Evolutionary conservation across 1,284 basidiomycete genomes (phyloP).

Genomic region (Lignosus rhinocerotis): DNA sequence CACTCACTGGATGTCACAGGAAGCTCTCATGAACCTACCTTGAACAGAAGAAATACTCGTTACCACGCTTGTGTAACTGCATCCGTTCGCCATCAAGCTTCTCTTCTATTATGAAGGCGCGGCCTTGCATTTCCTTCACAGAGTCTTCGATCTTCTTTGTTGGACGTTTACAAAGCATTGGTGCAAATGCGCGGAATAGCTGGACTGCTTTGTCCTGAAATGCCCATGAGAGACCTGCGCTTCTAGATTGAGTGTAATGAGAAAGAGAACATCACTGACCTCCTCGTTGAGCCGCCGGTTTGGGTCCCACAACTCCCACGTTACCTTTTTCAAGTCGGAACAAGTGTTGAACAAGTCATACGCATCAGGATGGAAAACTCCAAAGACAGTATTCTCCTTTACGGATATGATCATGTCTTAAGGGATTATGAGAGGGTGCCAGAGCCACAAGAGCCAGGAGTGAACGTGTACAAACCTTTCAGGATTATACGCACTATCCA

Average conservation of each 20-base stretch:
- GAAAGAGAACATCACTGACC: slow-evolving; percentile 35
- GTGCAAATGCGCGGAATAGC: slow-evolving; percentile 83
- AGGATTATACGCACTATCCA: slow-evolving; percentile 94
- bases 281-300: slow-evolving; percentile 60
- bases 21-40: slow-evolving; percentile 46
- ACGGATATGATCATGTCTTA: slow-evolving; percentile 81
- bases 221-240: neutral
- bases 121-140: slow-evolving; percentile 77
- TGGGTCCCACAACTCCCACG: slow-evolving; percentile 77
- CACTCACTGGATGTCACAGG: neutral
- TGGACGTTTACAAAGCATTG: slow-evolving; percentile 90
- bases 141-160: slow-evolving; percentile 78
- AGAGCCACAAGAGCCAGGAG: neutral
- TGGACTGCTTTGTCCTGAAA: slow-evolving; percentile 77
- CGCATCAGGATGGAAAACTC: slow-evolving; percentile 89
- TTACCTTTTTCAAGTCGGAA: slow-evolving; percentile 90
- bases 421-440: neutral
- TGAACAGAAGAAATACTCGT: slow-evolving; percentile 90
- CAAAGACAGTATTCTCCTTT: slow-evolving; percentile 86
- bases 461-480: slow-evolving; percentile 62
- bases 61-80: slow-evolving; percentile 88
- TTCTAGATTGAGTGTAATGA: neutral
- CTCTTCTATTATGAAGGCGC: slow-evolving; percentile 87
- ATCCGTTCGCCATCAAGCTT: slow-evolving; percentile 95
- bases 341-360: slow-evolving; percentile 91